Evolutionary conservation across 73 alveolate species (phyloP).

Genomic region (Paramecium caudatum): DNA sequence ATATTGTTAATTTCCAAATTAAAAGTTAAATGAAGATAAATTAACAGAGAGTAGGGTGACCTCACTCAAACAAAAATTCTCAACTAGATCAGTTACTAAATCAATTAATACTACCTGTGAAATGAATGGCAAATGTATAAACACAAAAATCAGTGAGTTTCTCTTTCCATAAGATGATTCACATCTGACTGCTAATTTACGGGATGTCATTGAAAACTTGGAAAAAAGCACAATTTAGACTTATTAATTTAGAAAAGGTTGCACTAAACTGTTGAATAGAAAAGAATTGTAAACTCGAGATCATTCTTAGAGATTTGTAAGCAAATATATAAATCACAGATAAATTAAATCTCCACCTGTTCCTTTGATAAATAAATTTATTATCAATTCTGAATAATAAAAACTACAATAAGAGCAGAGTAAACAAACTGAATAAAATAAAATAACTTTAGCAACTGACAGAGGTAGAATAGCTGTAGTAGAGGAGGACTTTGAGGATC

Average conservation of each 20-base stretch:
- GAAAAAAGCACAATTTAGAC: not conserved
- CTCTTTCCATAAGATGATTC: not conserved
- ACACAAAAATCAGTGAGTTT: not conserved
- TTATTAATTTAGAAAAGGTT: not conserved
- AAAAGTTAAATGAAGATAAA: not conserved
- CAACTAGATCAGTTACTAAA: slow-evolving; percentile 6
- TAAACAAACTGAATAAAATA: not conserved
- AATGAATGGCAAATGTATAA: slow-evolving; percentile 10
- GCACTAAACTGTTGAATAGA: not conserved
- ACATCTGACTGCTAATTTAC: not conserved
- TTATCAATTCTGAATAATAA: not conserved
- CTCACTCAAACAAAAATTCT: not conserved
- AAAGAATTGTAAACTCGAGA: not conserved
- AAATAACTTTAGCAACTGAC: slow-evolving; percentile 7
- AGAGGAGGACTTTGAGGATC: not conserved
- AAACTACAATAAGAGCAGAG: slow-evolving; percentile 3
- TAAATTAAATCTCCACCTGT: not conserved
- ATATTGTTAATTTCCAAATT: slow-evolving; percentile 18
- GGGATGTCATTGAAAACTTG: not conserved
- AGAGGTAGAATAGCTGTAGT: not conserved
- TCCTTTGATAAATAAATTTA: not conserved
- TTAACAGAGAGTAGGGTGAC: not conserved
- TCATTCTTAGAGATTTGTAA: not conserved
- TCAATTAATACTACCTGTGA: not conserved
- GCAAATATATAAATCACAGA: slow-evolving; percentile 24